Percentiles rank a stretch among this genome's conserved stretches.
Conservation (phyloP, 2,329 filamentous ascomycete genomes). For the Tolypocladium pustulatum region DNA sequence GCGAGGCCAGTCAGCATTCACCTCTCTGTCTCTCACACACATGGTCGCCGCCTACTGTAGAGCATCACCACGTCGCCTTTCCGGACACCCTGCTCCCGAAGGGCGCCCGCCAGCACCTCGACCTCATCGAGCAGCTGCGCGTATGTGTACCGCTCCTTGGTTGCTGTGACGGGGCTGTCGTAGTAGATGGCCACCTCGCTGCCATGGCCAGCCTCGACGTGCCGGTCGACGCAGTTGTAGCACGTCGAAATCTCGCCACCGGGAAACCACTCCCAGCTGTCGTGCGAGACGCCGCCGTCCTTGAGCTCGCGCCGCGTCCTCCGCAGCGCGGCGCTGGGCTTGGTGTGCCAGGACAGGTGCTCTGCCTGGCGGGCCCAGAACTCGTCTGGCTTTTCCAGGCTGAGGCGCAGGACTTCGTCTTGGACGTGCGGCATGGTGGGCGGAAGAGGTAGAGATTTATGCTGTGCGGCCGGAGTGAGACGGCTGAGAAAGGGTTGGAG, state of each 20-base stretch:
- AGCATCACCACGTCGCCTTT: conserved; percentile 82
- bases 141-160: conserved; percentile 67
- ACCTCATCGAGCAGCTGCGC: conserved; percentile 66
- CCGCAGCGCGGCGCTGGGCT: conserved; percentile 52
- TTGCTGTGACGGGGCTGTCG: conserved; percentile 74
- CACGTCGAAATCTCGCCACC: conserved; percentile 83
- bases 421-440: conserved; percentile 23
- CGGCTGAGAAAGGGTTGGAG: not conserved
- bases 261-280: conserved; percentile 83
- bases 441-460: not conserved
- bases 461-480: not conserved
- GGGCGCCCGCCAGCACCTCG: conserved; percentile 67
- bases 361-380: conserved; percentile 72
- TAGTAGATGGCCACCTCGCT: conserved; percentile 68
- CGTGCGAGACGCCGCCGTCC: conserved; percentile 53
- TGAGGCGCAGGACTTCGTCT: conserved; percentile 41
- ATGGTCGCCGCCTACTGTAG: conserved; percentile 41
- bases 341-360: conserved; percentile 71
- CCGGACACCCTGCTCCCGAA: conserved; percentile 71
- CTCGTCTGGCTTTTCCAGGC: conserved; percentile 55
- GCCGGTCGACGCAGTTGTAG: conserved; percentile 84
- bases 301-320: conserved; percentile 52
- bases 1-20: not conserved
- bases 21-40: not conserved
- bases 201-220: conserved; percentile 72